phyloP scores from a whole-genome alignment of 2,329 filamentous ascomycete species.

The Coniella lustricola region DNA sequence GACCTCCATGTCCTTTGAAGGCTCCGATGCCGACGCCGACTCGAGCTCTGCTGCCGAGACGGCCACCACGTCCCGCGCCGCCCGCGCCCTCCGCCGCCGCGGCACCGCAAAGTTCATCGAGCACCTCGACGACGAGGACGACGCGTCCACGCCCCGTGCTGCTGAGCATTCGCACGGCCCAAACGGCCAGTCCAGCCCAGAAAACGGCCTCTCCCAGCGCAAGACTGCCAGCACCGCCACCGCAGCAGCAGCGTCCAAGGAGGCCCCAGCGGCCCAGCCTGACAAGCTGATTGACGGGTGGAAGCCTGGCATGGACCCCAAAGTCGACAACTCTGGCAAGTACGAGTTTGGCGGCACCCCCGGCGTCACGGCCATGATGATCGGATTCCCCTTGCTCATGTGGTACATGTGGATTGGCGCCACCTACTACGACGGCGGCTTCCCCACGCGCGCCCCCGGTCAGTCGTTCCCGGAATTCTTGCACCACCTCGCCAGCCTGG shows the following conservation, averaged over 20 bases:
- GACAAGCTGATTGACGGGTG: slow-evolving; percentile 46
- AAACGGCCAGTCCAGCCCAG: not conserved
- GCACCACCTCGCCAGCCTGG: slow-evolving; percentile 60
- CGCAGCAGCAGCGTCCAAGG: slow-evolving; percentile 24
- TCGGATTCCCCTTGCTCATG: slow-evolving; percentile 89
- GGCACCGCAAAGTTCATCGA: slow-evolving; percentile 43
- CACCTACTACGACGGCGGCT: slow-evolving; percentile 80
- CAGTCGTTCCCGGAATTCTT: slow-evolving; percentile 67
- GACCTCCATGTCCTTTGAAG: slow-evolving; percentile 37
- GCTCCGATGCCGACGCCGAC: slow-evolving; percentile 42
- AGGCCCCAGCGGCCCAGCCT: slow-evolving; percentile 21
- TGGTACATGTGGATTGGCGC: slow-evolving; percentile 99
- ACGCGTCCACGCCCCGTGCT: slow-evolving; percentile 16
- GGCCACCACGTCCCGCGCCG: slow-evolving; percentile 19
- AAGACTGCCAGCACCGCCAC: slow-evolving; percentile 17
- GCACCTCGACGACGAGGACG: slow-evolving; percentile 39
- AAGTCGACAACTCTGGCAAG: slow-evolving; percentile 55
- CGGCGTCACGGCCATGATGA: slow-evolving; percentile 81
- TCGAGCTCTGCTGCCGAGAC: slow-evolving; percentile 41
- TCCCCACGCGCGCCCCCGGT: slow-evolving; percentile 60
- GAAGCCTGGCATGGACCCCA: slow-evolving; percentile 53
- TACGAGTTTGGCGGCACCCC: slow-evolving; percentile 82
- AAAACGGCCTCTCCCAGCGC: not conserved
- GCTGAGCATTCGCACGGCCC: not conserved
- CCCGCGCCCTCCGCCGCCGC: slow-evolving; percentile 35